Base-by-base conservation (phyloP, 129 eudicot genomes). In the Flaveria sonorensis region DNA sequence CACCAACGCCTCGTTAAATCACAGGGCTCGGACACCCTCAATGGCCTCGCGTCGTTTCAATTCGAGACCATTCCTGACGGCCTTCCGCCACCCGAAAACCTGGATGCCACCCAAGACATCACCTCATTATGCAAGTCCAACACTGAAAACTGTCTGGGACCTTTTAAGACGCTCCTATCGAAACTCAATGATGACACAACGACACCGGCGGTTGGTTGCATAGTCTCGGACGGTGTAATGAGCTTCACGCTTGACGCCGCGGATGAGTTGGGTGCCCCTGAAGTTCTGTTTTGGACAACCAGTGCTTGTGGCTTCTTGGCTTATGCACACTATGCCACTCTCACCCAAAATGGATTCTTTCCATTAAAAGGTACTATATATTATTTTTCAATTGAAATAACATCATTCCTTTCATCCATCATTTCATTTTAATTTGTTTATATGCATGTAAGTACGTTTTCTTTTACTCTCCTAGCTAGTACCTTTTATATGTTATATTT, bases 151-250 rank as follows among this genome's bases (percentile, higher is more conserved):
- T 63, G 82, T 28, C 21, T 83, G 13, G 72, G 18, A 1, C 83
- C 86, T 1, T 84, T 84, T 16, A 30, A 19, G 32, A 12, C 71
- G 32, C 73, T 87, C 1, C 30, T 87, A 0, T 21, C 10, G 3
- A 76, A 61, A 46, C 70, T 84, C 1, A 83, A 82, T 28, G 46
- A 59, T 1, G 45, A 6, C 43, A 18, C 39, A 9, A 48, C 26
- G 4, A 10, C 18, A 21, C 87, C 87, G 0, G 76, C 65, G 1
- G 88, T 86, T 26, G 73, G 70, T 10, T 83, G 86, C 48, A 62
- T 87, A 10, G 28, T 87, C 26, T 70, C 84, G 1, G 90, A 87
- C 53, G 82, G 65, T 1, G 18, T 51, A 10, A 83, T 83, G 90
- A 68, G 68, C 47, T 87, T 87, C 40, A 62, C 85, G 0, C 51